Evolutionary conservation across 768 basidiomycete species (phyloP).

Genomic region (Leccinum rimulosum): DNA sequence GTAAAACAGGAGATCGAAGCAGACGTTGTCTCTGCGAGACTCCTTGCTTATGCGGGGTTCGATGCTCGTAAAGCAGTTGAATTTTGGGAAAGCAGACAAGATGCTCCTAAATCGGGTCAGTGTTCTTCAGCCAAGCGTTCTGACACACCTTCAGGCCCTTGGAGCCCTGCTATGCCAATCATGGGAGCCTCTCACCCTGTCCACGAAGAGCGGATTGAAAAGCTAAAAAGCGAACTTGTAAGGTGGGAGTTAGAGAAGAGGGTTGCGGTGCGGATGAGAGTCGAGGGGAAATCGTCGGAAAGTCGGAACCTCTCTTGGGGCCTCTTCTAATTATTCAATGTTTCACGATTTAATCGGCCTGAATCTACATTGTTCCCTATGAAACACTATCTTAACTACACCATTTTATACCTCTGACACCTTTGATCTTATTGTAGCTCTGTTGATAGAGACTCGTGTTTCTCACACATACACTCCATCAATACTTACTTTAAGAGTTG

Average conservation of each 20-base stretch:
- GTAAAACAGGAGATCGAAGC: constrained; percentile 89
- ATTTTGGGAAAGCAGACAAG: constrained; percentile 74
- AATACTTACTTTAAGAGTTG: too few relatives aligned
- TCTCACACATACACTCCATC: background rate
- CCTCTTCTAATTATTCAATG: constrained; percentile 5
- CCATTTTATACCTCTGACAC: background rate
- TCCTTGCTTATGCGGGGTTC: constrained; percentile 91
- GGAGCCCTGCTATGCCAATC: constrained; percentile 27
- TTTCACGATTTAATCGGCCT: background rate
- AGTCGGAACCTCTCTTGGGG: constrained; percentile 12
- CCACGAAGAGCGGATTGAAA: constrained; percentile 39
- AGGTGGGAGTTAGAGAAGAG: constrained; percentile 42
- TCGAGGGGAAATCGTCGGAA: constrained; percentile 19
- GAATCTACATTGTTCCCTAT: background rate
- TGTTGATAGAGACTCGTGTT: background rate
- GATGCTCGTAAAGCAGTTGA: constrained; percentile 78
- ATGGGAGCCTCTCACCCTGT: constrained; percentile 47
- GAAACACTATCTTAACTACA: background rate
- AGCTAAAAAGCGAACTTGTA: constrained; percentile 42
- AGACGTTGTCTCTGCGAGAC: constrained; percentile 80
- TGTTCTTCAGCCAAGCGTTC: constrained; percentile 20
- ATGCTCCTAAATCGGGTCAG: constrained; percentile 17
- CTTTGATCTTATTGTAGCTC: constrained; percentile 5
- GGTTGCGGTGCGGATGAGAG: constrained; percentile 23
- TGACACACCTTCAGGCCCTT: constrained; percentile 7